Evolutionary conservation across 2,329 filamentous ascomycete genomes (phyloP), one percentile per base, ranked within the genome.

Genomic region (Scedosporium boydii): DNA sequence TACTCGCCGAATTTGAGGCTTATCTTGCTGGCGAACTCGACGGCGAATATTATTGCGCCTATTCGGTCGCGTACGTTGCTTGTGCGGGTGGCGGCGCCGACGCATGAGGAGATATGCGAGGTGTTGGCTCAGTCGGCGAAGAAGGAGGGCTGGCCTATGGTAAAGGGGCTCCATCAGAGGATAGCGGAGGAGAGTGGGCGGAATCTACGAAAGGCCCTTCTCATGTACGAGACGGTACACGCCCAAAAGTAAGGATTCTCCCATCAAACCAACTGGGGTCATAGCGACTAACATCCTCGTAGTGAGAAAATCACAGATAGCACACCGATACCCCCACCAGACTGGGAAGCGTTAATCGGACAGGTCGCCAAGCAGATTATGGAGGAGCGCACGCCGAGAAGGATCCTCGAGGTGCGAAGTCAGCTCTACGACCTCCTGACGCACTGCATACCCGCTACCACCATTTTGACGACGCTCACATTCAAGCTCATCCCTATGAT

Each of bases 41-140:
- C 95, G 23, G 93, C 93, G 66, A 98, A 98, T 71, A 99, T 99
- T 69, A 99, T 99, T 74, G 93, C 95, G n/a, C 95, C 95, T 0
- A 99, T 99, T 72, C 85, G 93, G 67, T 96, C 90, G 69, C 83
- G 95, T 75, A 97, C 93, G 61, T 79, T 99, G 73, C 82, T 99
- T 59, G 91, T 99, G 62, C 84, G 95, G 67, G 95, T 99, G 27
- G 87, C 95, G 14, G 93, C 95, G 21, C 95, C 95, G 6, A 91
- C 87, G 0, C 88, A 96, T 68, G 82, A 83, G 6, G 89, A 99
- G 70, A 98, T 99, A 64, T 91, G 88, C 67, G 79, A 82, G 46
- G 93, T 91, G 29, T 78, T 99, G 64, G 89, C 81, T 4, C 75
- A 78, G 61, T 82, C 84, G 53, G 87, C 89, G 16, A 88, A 87